Evolutionary conservation across 148 eudicot genomes (phyloP).

Genomic region (Amaranthus cruentus): DNA sequence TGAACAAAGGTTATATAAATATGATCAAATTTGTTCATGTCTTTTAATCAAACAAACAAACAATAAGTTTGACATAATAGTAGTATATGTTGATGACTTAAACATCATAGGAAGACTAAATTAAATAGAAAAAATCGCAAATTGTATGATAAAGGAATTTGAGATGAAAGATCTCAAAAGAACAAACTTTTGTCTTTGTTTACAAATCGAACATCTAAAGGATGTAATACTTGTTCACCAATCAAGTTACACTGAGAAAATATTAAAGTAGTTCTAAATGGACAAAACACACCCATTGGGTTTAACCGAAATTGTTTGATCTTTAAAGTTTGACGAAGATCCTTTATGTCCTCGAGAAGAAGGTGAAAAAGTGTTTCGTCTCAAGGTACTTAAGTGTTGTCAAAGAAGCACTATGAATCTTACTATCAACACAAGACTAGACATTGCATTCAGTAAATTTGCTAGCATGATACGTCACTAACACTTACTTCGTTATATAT

Average conservation of each 20-base stretch:
- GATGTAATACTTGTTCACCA: neutral
- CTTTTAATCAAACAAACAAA: too few relatives aligned
- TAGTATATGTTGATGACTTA: neutral
- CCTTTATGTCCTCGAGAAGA: neutral
- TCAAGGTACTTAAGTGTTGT: neutral
- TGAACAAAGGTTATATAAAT: too few relatives aligned
- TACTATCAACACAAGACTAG: neutral
- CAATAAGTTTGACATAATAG: too few relatives aligned
- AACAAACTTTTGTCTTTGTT: neutral
- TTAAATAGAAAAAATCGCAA: neutral
- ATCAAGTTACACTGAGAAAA: neutral
- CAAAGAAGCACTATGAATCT: neutral
- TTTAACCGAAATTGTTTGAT: neutral
- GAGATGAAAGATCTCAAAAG: neutral
- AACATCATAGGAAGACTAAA: neutral
- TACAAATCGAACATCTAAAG: neutral
- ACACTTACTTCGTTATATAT: neutral
- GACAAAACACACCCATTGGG: neutral
- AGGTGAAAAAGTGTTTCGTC: neutral
- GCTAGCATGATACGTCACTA: neutral
- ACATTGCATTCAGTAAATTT: neutral
- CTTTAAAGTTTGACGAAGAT: neutral
- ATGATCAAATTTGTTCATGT: too few relatives aligned
- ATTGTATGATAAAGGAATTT: neutral
- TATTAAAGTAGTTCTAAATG: neutral